Evolutionary conservation across 2,329 filamentous ascomycete genomes (phyloP).

Genomic region (Aquanectria penicillioides): DNA sequence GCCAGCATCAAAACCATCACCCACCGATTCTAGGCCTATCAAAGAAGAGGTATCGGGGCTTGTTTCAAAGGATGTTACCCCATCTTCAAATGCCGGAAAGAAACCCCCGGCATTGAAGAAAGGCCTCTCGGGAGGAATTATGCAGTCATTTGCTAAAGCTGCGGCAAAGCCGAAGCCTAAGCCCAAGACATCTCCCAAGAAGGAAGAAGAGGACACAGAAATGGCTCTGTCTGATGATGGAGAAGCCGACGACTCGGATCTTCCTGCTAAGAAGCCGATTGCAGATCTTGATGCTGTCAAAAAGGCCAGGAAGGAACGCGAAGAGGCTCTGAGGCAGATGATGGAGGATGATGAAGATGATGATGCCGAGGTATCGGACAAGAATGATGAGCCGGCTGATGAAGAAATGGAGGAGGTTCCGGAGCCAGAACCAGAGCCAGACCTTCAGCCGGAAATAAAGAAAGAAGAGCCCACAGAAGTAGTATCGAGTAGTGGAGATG

Average conservation of each 20-base stretch:
- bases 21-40: slow-evolving; percentile 28
- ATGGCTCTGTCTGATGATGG: slow-evolving; percentile 53
- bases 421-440: slow-evolving; percentile 50
- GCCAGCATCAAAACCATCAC: slow-evolving; percentile 6
- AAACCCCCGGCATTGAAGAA: slow-evolving; percentile 61
- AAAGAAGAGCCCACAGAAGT: slow-evolving; percentile 60
- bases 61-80: slow-evolving; percentile 37
- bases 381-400: slow-evolving; percentile 50
- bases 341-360: slow-evolving; percentile 70
- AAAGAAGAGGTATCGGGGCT: slow-evolving; percentile 44
- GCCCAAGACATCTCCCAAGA: slow-evolving; percentile 57
- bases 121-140: slow-evolving; percentile 70
- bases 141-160: slow-evolving; percentile 81
- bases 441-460: slow-evolving; percentile 49
- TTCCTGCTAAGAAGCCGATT: slow-evolving; percentile 39
- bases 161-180: slow-evolving; percentile 52
- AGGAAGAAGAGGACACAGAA: slow-evolving; percentile 45
- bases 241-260: slow-evolving; percentile 51
- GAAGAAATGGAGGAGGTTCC: slow-evolving; percentile 54
- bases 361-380: slow-evolving; percentile 57
- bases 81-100: slow-evolving; percentile 41
- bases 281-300: slow-evolving; percentile 38
- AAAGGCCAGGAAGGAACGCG: slow-evolving; percentile 48
- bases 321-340: slow-evolving; percentile 53
- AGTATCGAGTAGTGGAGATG: slow-evolving; percentile 63